These are phyloP conservation scores for Neofusicoccum kwambonambiense DNA, from an alignment of 2,329 filamentous ascomycete genomes.

Conservation along the genomic window DNA sequence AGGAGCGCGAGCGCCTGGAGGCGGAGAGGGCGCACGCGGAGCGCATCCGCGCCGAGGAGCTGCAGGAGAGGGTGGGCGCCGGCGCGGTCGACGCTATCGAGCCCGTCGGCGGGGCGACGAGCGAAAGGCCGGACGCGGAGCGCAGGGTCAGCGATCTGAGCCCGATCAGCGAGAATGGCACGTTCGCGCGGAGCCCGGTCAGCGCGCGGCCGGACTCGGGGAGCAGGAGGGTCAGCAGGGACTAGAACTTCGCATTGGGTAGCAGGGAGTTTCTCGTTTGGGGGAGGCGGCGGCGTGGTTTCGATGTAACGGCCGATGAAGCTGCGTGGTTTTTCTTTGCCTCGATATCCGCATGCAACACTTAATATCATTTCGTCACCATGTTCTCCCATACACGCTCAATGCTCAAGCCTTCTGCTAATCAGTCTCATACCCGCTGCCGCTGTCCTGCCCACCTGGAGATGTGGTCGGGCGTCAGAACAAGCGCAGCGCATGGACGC, in stretches of 20 bases:
- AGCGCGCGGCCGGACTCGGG: neutral
- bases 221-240: conserved; percentile 1
- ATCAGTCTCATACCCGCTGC: no score
- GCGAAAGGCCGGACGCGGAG: neutral
- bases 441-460: no score
- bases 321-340: no score
- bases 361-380: no score
- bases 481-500: no score
- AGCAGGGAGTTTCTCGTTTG: no score
- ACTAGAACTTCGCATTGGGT: neutral
- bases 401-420: no score
- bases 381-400: no score
- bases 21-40: conserved; percentile 1
- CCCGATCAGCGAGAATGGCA: neutral
- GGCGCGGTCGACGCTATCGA: neutral
- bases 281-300: no score
- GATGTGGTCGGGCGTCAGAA: no score
- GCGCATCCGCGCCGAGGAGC: neutral
- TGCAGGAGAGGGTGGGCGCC: neutral
- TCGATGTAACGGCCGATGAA: no score
- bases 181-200: neutral
- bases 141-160: conserved; percentile 5
- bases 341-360: no score
- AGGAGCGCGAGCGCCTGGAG: neutral
- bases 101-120: neutral